Evolutionary conservation across 73 alveolate genomes (phyloP), one percentile per base, ranked within the genome.

Genomic region (Paraurostyla sp.): DNA sequence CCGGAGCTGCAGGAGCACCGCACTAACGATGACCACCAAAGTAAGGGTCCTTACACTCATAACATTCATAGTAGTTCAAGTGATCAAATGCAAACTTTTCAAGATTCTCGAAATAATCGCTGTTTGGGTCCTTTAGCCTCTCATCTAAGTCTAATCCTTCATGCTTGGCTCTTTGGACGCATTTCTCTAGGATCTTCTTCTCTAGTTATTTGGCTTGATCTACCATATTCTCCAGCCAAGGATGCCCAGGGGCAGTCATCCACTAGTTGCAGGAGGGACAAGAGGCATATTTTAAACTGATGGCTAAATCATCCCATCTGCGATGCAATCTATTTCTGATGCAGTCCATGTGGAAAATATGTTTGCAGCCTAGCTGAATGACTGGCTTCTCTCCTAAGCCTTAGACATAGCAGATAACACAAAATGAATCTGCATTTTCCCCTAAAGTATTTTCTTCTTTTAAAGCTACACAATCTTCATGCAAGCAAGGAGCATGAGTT

Each of bases 21-120:
- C 99, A 98, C 54, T 94, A 96, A 59, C 96, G 93, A 33, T 94
- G 94, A 11, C 99, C 99, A 54, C 99, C 99, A 89, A 96, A 98
- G 69, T 98, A 98, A 0, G 99, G 99, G 29, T 92, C 89, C 76
- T 97, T 93, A 71, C 99, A 98, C 78, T 96, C 94, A 91, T 85
- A 97, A 82, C 99, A 98, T 97, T 88, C 90, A 82, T 97, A 98
- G 83, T 98, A 98, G 30, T 98, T 88, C 81, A 96, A 92, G 46
- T 96, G 92, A 18, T 97, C 98, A 88, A 98, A 51, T 9, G 99
- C 99, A 69, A 96, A 98, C 27, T 65, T 83, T 63, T 95, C 98
- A 33, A 96, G 93, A 56, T 97, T 96, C 36, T 95, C 91, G 86
- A 92, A 96, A 81, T 89, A 98, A 29, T 86, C 91, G 38, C 96